Percentiles rank a stretch among this genome's conserved stretches.
These are phyloP conservation scores for Taiozyma onychis DNA, from an alignment of 1,139 yeast species.

Conservation along the genomic window DNA sequence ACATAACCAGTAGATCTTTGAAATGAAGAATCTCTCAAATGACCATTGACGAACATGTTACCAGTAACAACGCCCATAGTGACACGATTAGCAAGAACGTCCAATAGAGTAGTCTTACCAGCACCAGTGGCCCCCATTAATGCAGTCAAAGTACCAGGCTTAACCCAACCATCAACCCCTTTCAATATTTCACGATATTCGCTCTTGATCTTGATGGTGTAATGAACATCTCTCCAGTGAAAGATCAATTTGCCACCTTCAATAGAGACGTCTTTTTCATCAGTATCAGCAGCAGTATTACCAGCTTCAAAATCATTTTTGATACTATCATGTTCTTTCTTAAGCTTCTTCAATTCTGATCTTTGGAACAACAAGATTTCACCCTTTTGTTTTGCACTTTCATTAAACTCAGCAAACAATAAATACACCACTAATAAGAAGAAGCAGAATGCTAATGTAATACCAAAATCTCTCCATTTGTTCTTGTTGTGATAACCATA, in stretches of 20 bases:
- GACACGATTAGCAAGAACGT: no score
- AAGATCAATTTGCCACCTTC: not conserved
- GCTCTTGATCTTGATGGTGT: not conserved
- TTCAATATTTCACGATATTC: not conserved
- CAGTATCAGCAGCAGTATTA: not conserved
- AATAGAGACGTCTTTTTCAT: not conserved
- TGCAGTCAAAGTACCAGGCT: no score
- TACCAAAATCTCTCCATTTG: not conserved
- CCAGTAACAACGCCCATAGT: no score
- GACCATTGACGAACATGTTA: no score
- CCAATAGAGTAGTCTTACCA: no score
- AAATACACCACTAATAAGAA: no score
- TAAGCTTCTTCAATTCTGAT: not conserved
- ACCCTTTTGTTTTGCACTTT: not conserved
- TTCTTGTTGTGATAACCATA: constrained; percentile 55
- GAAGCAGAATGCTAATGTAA: not conserved
- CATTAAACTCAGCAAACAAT: not conserved
- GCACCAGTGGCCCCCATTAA: no score
- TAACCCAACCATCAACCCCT: no score
- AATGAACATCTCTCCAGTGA: not conserved
- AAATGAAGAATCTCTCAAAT: no score
- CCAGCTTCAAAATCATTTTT: not conserved
- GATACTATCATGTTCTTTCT: not conserved
- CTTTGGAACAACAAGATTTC: not conserved
- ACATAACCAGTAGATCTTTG: no score